Evolutionary conservation across 2,329 filamentous ascomycete genomes (phyloP).

Genomic region (Cladosporium cucumerinum): DNA sequence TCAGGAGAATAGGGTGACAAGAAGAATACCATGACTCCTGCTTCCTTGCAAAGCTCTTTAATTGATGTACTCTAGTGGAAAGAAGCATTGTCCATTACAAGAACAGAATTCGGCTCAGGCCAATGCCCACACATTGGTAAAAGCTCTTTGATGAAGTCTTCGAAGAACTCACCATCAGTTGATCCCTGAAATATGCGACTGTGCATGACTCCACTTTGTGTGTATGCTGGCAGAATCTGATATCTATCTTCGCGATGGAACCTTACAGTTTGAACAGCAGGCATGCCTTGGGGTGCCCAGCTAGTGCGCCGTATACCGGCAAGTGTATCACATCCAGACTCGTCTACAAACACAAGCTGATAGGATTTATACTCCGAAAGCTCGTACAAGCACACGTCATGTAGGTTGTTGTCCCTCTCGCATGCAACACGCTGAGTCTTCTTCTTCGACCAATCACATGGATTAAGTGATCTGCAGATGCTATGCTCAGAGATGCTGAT

Average conservation of each 20-base stretch:
- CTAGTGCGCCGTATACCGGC: conserved; percentile 13
- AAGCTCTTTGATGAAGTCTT: conserved; percentile 5
- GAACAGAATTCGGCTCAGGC: conserved; percentile 14
- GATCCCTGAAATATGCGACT: conserved; percentile 7
- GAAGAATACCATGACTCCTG: conserved; percentile 16
- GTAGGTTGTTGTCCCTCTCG: too few species aligned
- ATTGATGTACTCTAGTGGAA: conserved; percentile 8
- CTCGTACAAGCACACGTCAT: conserved; percentile 9
- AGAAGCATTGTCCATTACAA: conserved; percentile 5
- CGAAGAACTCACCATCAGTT: conserved; percentile 6
- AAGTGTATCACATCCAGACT: conserved; percentile 12
- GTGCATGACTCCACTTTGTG: conserved; percentile 7
- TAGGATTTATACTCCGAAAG: conserved; percentile 11
- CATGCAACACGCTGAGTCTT: conserved; percentile 1
- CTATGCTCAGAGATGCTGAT: not conserved
- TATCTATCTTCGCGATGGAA: conserved; percentile 16
- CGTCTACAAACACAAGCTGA: conserved; percentile 16
- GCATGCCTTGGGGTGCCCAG: conserved; percentile 8
- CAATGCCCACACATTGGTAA: conserved; percentile 12
- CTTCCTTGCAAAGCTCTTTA: conserved; percentile 14
- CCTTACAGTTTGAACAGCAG: conserved; percentile 10
- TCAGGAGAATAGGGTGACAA: conserved; percentile 21
- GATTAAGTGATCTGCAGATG: not conserved
- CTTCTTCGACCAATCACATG: not conserved
- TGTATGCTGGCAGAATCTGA: conserved; percentile 15